These are phyloP conservation scores for Leccinum uliginosum DNA, from an alignment of 768 basidiomycete species.

Conservation along the genomic window DNA sequence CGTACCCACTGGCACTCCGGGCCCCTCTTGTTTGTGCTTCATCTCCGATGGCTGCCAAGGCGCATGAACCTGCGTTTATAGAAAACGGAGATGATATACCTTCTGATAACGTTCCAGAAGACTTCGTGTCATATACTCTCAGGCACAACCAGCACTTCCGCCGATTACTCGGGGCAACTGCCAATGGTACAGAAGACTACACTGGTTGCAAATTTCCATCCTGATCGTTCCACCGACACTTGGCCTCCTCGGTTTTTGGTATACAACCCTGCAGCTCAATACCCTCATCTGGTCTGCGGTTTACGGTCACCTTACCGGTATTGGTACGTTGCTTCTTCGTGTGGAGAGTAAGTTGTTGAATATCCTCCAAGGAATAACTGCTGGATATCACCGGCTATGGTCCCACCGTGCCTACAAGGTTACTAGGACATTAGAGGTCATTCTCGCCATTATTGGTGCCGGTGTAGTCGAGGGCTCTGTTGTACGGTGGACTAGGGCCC, in stretches of 20 bases:
- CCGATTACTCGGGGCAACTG: too few relatives aligned
- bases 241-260: not conserved
- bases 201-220: slow-evolving; percentile 8
- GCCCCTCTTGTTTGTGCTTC: too few relatives aligned
- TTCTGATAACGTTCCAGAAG: too few relatives aligned
- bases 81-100: too few relatives aligned
- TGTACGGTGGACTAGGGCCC: slow-evolving; percentile 95
- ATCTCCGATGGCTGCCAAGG: too few relatives aligned
- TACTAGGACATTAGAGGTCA: slow-evolving; percentile 74
- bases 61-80: too few relatives aligned
- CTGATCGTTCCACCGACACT: slow-evolving; percentile 3
- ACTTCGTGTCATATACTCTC: too few relatives aligned
- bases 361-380: slow-evolving; percentile 57
- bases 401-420: slow-evolving; percentile 93
- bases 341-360: not conserved
- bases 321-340: slow-evolving; percentile 46
- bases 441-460: slow-evolving; percentile 76
- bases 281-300: slow-evolving; percentile 4
- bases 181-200: too few relatives aligned
- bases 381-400: slow-evolving; percentile 94
- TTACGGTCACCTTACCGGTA: slow-evolving; percentile 65
- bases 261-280: not conserved
- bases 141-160: too few relatives aligned
- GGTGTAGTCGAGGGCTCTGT: slow-evolving; percentile 93
- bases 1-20: too few relatives aligned